A percentile compares a stretch with the other conserved stretches of the same genome.
Conservation (phyloP, 805 yeast species). For the Saturnispora silvae region DNA sequence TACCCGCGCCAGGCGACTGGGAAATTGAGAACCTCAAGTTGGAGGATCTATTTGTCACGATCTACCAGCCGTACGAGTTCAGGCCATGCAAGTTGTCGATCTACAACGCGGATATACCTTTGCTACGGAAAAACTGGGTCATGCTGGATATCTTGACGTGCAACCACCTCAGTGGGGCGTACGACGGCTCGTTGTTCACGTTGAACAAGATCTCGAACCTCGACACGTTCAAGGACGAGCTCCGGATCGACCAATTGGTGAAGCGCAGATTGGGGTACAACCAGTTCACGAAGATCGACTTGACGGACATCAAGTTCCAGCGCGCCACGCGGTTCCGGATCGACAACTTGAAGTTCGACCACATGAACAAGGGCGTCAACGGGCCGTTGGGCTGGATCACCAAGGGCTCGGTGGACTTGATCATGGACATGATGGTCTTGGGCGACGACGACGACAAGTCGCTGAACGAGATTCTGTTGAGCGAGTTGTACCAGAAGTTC, state of each 20-base stretch:
- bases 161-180: slow-evolving; percentile 76
- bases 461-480: slow-evolving; percentile 35
- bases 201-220: slow-evolving; percentile 67
- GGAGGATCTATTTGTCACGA: slow-evolving; percentile 76
- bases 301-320: slow-evolving; percentile 18
- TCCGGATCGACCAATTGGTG: slow-evolving; percentile 19
- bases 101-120: slow-evolving; percentile 74
- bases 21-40: slow-evolving; percentile 74
- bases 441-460: slow-evolving; percentile 26
- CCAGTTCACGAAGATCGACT: slow-evolving; percentile 10
- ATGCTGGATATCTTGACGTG: slow-evolving; percentile 82
- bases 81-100: slow-evolving; percentile 80
- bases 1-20: slow-evolving; percentile 80
- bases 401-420: slow-evolving; percentile 82
- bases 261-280: slow-evolving; percentile 13
- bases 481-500: slow-evolving; percentile 11
- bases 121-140: slow-evolving; percentile 85
- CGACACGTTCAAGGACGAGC: slow-evolving; percentile 33
- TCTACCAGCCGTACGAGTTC: slow-evolving; percentile 72
- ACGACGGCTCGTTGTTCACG: slow-evolving; percentile 88
- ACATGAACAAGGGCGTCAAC: slow-evolving; percentile 75
- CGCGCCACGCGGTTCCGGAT: slow-evolving; percentile 70
- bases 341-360: slow-evolving; percentile 80
- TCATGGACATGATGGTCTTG: slow-evolving; percentile 84
- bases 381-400: slow-evolving; percentile 99